These are phyloP conservation scores for Pleoardoris graminearum DNA, from an alignment of 2,329 filamentous ascomycete genomes.

Conservation along the genomic window DNA sequence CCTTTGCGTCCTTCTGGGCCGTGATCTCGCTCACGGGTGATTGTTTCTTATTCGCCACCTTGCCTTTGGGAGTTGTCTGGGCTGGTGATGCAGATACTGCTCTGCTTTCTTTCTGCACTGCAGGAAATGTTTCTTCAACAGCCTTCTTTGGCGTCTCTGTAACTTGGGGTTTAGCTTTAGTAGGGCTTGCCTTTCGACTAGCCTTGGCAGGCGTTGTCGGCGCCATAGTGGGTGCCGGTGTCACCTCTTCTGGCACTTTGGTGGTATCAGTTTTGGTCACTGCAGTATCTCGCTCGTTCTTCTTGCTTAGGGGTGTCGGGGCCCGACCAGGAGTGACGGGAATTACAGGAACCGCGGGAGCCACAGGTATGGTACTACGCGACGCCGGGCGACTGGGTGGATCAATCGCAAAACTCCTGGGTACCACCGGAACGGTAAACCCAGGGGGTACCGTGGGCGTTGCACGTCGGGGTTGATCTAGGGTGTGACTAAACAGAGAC, in stretches of 20 bases:
- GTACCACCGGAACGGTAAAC: conserved; percentile 40
- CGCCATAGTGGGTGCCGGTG: conserved; percentile 7
- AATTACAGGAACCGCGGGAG: conserved; percentile 47
- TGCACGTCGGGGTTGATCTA: conserved; percentile 46
- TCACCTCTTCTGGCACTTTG: conserved; percentile 4
- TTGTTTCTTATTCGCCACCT: conserved; percentile 23
- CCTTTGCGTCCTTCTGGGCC: conserved; percentile 21
- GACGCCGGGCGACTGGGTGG: conserved; percentile 28
- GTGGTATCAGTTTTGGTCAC: background rate
- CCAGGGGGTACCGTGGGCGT: conserved; percentile 54
- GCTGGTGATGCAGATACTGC: conserved; percentile 11
- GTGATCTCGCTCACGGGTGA: conserved; percentile 16
- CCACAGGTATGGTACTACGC: conserved; percentile 37
- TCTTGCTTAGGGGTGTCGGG: conserved; percentile 35
- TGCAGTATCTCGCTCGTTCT: conserved; percentile 22
- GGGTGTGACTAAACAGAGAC: conserved; percentile 26
- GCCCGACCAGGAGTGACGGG: conserved; percentile 42
- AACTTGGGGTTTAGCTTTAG: conserved; percentile 20
- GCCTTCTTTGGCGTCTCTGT: conserved; percentile 19
- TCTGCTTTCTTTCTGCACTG: conserved; percentile 25
- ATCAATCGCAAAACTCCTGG: conserved; percentile 30
- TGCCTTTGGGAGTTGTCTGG: conserved; percentile 27
- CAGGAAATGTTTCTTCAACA: conserved; percentile 9
- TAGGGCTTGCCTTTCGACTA: conserved; percentile 13
- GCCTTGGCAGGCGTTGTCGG: conserved; percentile 30